Percentiles rank a stretch among this genome's conserved stretches.
Conservation (phyloP, 1,284 basidiomycete genomes). For the Taiwanofungus camphoratus region DNA sequence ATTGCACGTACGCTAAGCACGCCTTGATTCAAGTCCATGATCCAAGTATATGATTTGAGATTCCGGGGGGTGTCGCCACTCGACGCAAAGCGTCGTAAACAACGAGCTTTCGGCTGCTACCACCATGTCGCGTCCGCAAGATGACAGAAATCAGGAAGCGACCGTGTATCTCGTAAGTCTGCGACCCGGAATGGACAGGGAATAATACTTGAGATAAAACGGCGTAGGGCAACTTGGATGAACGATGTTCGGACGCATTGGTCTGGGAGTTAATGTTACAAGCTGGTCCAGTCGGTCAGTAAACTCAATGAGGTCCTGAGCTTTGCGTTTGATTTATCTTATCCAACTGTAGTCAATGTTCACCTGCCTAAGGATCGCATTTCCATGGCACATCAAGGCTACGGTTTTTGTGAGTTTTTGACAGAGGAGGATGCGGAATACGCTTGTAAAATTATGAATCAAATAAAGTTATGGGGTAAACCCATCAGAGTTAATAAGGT, state of each 20-base stretch:
- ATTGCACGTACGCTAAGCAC: no score
- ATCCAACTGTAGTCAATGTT: slow-evolving; percentile 72
- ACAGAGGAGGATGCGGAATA: slow-evolving; percentile 99
- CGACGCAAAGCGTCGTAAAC: slow-evolving; percentile 13
- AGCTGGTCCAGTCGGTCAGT: slow-evolving; percentile 92
- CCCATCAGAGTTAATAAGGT: slow-evolving; percentile 98
- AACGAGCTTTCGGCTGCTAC: slow-evolving; percentile 13
- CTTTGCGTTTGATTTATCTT: neutral
- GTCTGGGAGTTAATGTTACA: slow-evolving; percentile 99
- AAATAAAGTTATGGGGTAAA: slow-evolving; percentile 98
- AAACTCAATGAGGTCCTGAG: neutral
- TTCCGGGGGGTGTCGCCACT: slow-evolving; percentile 10
- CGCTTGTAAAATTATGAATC: slow-evolving; percentile 99
- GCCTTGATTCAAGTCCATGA: no score
- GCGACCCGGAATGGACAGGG: neutral
- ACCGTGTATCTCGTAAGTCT: slow-evolving; percentile 83
- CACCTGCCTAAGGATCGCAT: slow-evolving; percentile 99
- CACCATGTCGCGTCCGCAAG: slow-evolving; percentile 77
- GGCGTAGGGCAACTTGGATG: slow-evolving; percentile 92
- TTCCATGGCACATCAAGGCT: slow-evolving; percentile 96
- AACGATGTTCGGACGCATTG: slow-evolving; percentile 88
- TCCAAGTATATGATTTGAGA: no score
- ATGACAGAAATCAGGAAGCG: slow-evolving; percentile 92
- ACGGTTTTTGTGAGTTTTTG: slow-evolving; percentile 98
- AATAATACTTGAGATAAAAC: neutral